Percentiles rank a stretch among this genome's conserved stretches.
phyloP scores from a whole-genome alignment of 2,329 filamentous ascomycete genomes.

The Alternaria triticimaculans region DNA sequence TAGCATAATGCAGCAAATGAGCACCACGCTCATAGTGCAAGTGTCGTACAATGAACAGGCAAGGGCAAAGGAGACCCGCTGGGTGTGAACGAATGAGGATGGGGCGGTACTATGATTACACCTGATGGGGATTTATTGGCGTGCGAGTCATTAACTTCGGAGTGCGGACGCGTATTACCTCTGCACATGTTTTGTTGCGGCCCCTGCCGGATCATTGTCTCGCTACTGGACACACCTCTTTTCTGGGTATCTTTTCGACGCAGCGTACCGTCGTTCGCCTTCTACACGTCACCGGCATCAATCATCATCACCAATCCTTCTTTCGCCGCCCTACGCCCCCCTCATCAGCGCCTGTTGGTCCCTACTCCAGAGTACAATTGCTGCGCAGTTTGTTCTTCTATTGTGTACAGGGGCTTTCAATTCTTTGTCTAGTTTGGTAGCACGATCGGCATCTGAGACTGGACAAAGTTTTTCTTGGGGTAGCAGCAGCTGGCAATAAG shows the following conservation, averaged over 20 bases:
- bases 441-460: slow-evolving; percentile 34
- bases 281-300: slow-evolving; percentile 27
- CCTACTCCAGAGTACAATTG: not conserved
- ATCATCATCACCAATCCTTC: slow-evolving; percentile 9
- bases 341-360: not conserved
- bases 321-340: not conserved
- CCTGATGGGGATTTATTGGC: slow-evolving; percentile 28
- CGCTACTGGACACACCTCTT: slow-evolving; percentile 16
- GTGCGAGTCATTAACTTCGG: slow-evolving; percentile 35
- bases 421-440: slow-evolving; percentile 21
- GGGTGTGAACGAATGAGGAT: slow-evolving; percentile 30
- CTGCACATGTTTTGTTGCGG: slow-evolving; percentile 20
- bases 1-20: slow-evolving; percentile 33
- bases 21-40: slow-evolving; percentile 19
- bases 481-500: slow-evolving; percentile 28
- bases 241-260: slow-evolving; percentile 26
- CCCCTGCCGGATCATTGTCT: slow-evolving; percentile 24
- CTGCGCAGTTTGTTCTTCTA: not conserved
- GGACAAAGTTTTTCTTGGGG: slow-evolving; percentile 26
- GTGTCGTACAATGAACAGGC: slow-evolving; percentile 36
- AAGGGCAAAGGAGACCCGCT: slow-evolving; percentile 31
- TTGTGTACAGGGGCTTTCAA: slow-evolving; percentile 4
- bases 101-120: slow-evolving; percentile 36
- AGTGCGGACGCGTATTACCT: slow-evolving; percentile 30
- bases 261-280: slow-evolving; percentile 18